phyloP scores from a whole-genome alignment of 2,329 filamentous ascomycete genomes.

The Ophiostoma populinum region DNA sequence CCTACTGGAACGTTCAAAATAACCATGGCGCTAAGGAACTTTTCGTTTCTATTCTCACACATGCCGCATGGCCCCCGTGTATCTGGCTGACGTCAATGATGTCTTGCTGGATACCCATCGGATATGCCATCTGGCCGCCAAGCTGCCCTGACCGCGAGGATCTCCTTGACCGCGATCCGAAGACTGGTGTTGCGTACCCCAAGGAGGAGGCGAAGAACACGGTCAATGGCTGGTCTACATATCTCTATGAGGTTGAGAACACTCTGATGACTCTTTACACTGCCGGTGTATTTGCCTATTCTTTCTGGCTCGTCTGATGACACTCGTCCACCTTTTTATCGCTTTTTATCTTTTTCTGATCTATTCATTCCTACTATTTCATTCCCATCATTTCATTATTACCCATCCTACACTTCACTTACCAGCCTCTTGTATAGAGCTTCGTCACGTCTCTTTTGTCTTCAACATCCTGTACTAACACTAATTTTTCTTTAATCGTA shows the following conservation, averaged over 20 bases:
- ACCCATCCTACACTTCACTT: too few species aligned
- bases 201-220: conserved; percentile 22
- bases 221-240: conserved; percentile 25
- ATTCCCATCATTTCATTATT: too few species aligned
- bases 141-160: conserved; percentile 21
- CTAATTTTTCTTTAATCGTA: too few species aligned
- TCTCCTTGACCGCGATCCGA: conserved; percentile 35
- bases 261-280: conserved; percentile 33
- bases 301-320: too few species aligned
- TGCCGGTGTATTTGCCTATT: too few species aligned
- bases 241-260: conserved; percentile 39
- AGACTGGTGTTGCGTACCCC: conserved; percentile 36
- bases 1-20: conserved; percentile 30
- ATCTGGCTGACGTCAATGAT: conserved; percentile 36
- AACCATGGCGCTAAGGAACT: conserved; percentile 18
- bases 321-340: too few species aligned
- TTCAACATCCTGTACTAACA: too few species aligned
- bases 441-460: conserved; percentile 25
- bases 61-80: conserved; percentile 44
- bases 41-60: conserved; percentile 36
- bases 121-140: conserved; percentile 45
- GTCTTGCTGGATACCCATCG: conserved; percentile 44
- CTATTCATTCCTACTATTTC: too few species aligned
- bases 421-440: too few species aligned
- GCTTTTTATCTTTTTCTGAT: too few species aligned